Base-by-base conservation (phyloP, 805 yeast species). In the Barnettozyma siamensis region DNA sequence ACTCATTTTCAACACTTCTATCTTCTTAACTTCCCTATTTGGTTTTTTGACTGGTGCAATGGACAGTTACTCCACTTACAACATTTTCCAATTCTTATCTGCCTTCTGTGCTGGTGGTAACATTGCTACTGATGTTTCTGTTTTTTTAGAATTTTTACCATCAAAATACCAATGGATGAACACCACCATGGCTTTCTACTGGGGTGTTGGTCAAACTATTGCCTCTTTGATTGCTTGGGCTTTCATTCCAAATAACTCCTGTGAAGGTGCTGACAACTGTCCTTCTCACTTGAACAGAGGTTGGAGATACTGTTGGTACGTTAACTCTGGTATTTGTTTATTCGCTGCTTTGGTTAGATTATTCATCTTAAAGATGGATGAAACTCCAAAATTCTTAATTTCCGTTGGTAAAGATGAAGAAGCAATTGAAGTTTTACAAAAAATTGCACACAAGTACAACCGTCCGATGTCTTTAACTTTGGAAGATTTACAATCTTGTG, bases 131-230 rank as follows among this genome's bases (percentile, higher is more conserved):
- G 78, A 74, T 54, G 71, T 73, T 32, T 62, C 76, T 31, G 70
- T 72, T n/a, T 73, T 72, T 47, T 52, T 73, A 38, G 78, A 74
- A 49, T 72, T 64, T 43, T 55, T 75, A 37, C 80, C 80, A 7
- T 60, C 65, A 31, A 70, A 66, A 40, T 60, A 71, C 49, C 78
- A 74, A 47, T 74, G 65, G 62, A 50, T 75, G 45, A 66, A 70
- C 38, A 73, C 79, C 3, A 59, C 70, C 13, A 66, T 75, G 60
- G 74, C 78, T 19, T 59, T 67, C 35, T 76, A 65, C 68, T 76
- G 81, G 81, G 75, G 79, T 40, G 63, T 76, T 35, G 81, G 80
- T 38, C 80, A 74, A 50, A 67, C 78, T 4, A 63, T 75, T 33
- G 72, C 76, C 8, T 62, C 63, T 33, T 51, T 75, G 33, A 51